Base-by-base conservation (phyloP, 441 rosid genomes). In the Populus hybrid region DNA sequence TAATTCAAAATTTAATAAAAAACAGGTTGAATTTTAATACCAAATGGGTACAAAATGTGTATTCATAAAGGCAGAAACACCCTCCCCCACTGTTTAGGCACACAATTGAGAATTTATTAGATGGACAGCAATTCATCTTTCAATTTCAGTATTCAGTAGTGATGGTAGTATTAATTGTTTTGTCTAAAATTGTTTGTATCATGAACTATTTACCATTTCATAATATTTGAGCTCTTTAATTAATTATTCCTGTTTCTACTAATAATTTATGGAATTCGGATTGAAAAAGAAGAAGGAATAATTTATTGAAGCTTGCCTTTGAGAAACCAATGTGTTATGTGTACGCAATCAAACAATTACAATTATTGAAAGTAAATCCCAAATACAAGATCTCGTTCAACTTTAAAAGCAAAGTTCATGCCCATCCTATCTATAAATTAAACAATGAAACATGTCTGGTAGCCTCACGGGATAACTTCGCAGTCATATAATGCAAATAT, bases 391-490 rank as follows among this genome's bases (percentile, higher is more conserved):
- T n/a, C 45, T 0, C 11, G n/a, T 59, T 20, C 64, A 59, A 7
- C 10, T 59, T 59, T n/a, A 7, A 59, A n/a, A n/a, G 24, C 3
- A 7, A n/a, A 20, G 23, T 12, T 18, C 63, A 20, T 56, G 63
- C 3, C 23, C 63, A 20, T 56, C 63, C 63, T 2, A 56, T 9
- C 42, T 38, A 7, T 38, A 38, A 38, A 38, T 56, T 7, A 56
- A n/a, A 56, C 20, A 20, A 20, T 18, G 63, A 20, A 56, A 56
- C 7, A 6, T 18, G 63, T 56, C n/a, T 20, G 63, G 8, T 56
- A 7, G 23, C 26, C 40, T 50, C 66, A 53, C 14, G 29, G 74
- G 77, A 68, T 76, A 56, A 40, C 16, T 76, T 20, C 59, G 45
- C 21, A 35, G 31, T 9, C 74, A 38, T 38, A 10, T 38, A 65